Evolutionary conservation across 1,284 basidiomycete species (phyloP), one percentile per base, ranked within the genome.

Genomic region (Sanguinoderma infundibulare): DNA sequence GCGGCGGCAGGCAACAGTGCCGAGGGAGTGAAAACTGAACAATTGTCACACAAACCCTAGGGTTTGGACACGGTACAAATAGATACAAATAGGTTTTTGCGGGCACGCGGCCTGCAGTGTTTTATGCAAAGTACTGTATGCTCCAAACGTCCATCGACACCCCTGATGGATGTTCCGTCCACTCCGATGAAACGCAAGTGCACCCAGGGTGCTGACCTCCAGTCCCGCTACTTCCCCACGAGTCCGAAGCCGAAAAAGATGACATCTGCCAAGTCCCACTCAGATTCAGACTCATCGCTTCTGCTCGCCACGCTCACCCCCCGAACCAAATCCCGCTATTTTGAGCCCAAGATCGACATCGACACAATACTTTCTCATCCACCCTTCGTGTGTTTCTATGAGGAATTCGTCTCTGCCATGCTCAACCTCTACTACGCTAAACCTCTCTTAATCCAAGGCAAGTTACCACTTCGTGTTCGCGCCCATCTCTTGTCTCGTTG

Each of bases 381-480:
- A 0, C 42, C 54, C 1, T 68, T 68, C 34, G 30, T 55, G 2
- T 32, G 30, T 15, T 70, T 68, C 35, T 62, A 61, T 40, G 57
- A 64, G 4, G 61, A 59, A 1, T 67, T 67, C 30, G 30, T 66
- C 26, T 12, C 26, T 0, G 53, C 64, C 10, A 61, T 63, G 53
- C 46, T 52, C 8, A 38, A 58, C n/a, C 44, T 70, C 2, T 70
- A 69, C 47, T 22, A 56, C n/a, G 66, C 67, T 15, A 71, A 71
- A 34, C 68, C 70, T 1, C 66, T 67, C 17, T 62, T 70, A 7
- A 67, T 71, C 17, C 70, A 71, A 65, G 70, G 70, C 67, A 26
- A 17, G 53, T 22, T 10, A 5, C 46, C 38, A 20, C 12, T 20
- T 36, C 9, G 1, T 3, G 6, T 24, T n/a, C 5, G 24, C 15